Evolutionary conservation across 1,284 basidiomycete genomes (phyloP), one percentile per base, ranked within the genome.

Genomic region (Heliocybe sulcata): DNA sequence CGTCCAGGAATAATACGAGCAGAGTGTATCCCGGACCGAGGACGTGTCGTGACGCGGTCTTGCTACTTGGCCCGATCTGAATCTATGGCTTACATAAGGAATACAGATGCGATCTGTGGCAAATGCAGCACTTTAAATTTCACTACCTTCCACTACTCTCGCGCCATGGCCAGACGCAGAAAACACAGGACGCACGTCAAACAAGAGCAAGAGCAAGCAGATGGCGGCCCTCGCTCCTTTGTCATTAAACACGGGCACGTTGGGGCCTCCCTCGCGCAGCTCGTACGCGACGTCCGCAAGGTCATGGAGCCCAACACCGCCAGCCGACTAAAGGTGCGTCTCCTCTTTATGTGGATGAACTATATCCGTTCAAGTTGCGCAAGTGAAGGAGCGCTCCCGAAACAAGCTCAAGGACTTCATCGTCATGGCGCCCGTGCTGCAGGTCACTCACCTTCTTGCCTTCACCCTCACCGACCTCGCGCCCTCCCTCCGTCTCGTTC

Each of bases 261-360:
- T 29, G 94, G 95, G 14, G 78, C 82, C 54, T 92, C 92, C n/a
- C 79, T 97, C 53, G 74, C 85, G 2, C 89, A 93, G 63, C 85
- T 99, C 29, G 94, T 98, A 14, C 82, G 89, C 53, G 97, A 99
- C 71, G 76, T 98, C 64, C 80, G 97, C 63, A 91, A 92, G 69
- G 88, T 97, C 58, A 94, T 99, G 92, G 97, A 99, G 71, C 97
- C 97, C 57, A 94, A 98, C 69, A 99, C 97, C 20, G 97, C 96
- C 4, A 88, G 87, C 57, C 80, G 95, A 52, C 80, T 99, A 19
- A 85, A 77, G 72, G 93, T 94, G 62, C 60, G 83, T 75, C 26
- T 54, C 60, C 49, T 42, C 8, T 33, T 0, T n/a, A n/a, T 35
- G 1, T 20, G n/a, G 31, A 27, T 51, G 25, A 25, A 22, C 22